Conservation (phyloP, 1,139 yeast genomes). For the Diutina mesorugosa region DNA sequence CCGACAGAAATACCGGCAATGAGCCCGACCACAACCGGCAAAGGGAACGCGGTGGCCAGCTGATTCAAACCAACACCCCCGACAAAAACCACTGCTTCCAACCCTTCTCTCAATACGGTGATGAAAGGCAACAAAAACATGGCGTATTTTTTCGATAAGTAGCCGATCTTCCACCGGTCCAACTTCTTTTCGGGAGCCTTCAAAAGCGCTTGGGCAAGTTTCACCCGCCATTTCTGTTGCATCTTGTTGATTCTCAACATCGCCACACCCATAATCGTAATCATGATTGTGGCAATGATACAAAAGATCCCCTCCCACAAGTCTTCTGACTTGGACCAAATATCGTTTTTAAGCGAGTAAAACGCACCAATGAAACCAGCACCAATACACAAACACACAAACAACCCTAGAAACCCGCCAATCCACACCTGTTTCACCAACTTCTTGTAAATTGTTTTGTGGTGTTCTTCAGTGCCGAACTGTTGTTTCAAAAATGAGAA, state of each 20-base stretch:
- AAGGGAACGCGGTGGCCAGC: slow-evolving; percentile 75
- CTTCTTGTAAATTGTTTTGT: slow-evolving; percentile 68
- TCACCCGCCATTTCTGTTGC: slow-evolving; percentile 86
- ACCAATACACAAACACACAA: not conserved
- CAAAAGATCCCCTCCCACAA: slow-evolving; percentile 89
- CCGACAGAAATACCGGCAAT: slow-evolving; percentile 67
- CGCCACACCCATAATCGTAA: slow-evolving; percentile 84
- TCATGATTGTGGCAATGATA: slow-evolving; percentile 70
- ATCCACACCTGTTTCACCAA: slow-evolving; percentile 15
- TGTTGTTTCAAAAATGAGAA: slow-evolving; percentile 74
- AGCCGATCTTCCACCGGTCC: slow-evolving; percentile 11
- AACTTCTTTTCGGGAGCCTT: slow-evolving; percentile 10
- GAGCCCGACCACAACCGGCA: slow-evolving; percentile 70
- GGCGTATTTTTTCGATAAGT: slow-evolving; percentile 49
- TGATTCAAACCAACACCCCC: slow-evolving; percentile 80
- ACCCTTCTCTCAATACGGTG: slow-evolving; percentile 80
- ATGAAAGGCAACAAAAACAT: slow-evolving; percentile 73
- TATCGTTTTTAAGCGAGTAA: slow-evolving; percentile 64
- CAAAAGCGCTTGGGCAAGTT: slow-evolving; percentile 64
- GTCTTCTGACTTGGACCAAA: slow-evolving; percentile 82
- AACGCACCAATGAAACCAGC: slow-evolving; percentile 17
- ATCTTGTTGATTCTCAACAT: slow-evolving; percentile 83
- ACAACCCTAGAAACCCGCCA: not conserved
- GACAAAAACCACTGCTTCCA: slow-evolving; percentile 83
- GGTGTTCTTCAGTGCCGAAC: slow-evolving; percentile 45